Evolutionary conservation across 164 flowering plant species (phyloP), one percentile per base, ranked within the genome.

Genomic region (Kalanchoe fedtschenkoi): DNA sequence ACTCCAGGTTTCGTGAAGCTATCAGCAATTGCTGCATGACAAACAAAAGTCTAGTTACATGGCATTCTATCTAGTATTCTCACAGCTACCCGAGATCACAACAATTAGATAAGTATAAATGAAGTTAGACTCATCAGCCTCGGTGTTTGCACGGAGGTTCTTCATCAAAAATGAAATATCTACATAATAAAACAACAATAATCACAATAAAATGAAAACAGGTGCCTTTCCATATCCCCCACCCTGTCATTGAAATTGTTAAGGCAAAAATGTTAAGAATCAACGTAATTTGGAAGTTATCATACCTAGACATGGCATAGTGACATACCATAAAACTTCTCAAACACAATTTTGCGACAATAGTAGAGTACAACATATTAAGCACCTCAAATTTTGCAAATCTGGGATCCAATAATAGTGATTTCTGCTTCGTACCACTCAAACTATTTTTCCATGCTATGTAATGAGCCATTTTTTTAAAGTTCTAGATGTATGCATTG

Each of bases 1-100:
- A 93, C 57, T 93, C 99, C 67, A 93, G 79, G 73, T 89, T 93
- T 70, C 98, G 77, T 37, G 98, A 89, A 65, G 98, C 69, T 75
- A 89, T 78, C 82, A 93, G 67, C 72, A 93, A 66, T 83, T 84
- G 63, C 98, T 93, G 96, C 79, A 72, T 63, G 63, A 63, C 17
- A 66, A 32, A 65, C 42, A 70, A 16, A 43, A 58, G 19, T 26
- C 5, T 8, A 58, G 29, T 32, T n/a, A 33, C 14, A 26, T 24
- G 41, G 29, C 34, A 21, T 51, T 24, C 14, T 51, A 32, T 6
- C 28, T 24, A 26, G 3, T 24, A 51, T 4, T 5, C 30, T 13
- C 3, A 51, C 17, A 51, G 3, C 56, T 51, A n/a, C 15, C 11
- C 1, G 6, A 51, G 21, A 1, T 51, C 13, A 29, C 28, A 10